Conservation (phyloP, 192 early-diverging fungal genomes). For the Backusella macrospora region DNA sequence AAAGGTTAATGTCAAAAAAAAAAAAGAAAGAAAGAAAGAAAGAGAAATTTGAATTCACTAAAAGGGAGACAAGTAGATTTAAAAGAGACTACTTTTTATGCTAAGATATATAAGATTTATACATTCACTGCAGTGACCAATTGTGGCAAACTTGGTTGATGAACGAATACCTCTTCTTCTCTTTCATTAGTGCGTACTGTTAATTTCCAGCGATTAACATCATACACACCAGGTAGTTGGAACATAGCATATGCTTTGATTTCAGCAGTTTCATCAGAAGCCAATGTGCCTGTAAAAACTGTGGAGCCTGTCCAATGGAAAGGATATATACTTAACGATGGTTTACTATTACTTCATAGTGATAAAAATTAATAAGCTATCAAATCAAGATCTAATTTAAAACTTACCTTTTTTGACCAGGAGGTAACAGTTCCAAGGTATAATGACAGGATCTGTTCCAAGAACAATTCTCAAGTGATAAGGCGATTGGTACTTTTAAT, state of each 20-base stretch:
- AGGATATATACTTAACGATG: conserved; percentile 35
- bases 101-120: not conserved
- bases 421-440: conserved; percentile 59
- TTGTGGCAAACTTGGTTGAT: conserved; percentile 25
- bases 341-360: conserved; percentile 6
- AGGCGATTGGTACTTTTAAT: conserved; percentile 56
- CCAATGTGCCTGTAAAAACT: conserved; percentile 53
- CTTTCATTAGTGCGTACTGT: conserved; percentile 33
- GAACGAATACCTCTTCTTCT: conserved; percentile 13
- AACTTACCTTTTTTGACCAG: conserved; percentile 32
- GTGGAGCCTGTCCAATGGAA: conserved; percentile 73
- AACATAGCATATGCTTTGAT: conserved; percentile 60
- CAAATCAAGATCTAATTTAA: conserved; percentile 25
- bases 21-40: not conserved
- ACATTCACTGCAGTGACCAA: not conserved
- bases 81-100: not conserved
- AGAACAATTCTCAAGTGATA: conserved; percentile 70
- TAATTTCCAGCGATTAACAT: conserved; percentile 77
- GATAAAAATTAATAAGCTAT: conserved; percentile 18
- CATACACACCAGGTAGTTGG: conserved; percentile 64
- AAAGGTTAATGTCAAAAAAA: not conserved
- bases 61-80: not conserved
- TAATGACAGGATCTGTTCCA: conserved; percentile 65
- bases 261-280: conserved; percentile 51
- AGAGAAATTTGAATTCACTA: not conserved